Evolutionary conservation across 306 rosid species (phyloP).

Genomic region (Lupinus albus): DNA sequence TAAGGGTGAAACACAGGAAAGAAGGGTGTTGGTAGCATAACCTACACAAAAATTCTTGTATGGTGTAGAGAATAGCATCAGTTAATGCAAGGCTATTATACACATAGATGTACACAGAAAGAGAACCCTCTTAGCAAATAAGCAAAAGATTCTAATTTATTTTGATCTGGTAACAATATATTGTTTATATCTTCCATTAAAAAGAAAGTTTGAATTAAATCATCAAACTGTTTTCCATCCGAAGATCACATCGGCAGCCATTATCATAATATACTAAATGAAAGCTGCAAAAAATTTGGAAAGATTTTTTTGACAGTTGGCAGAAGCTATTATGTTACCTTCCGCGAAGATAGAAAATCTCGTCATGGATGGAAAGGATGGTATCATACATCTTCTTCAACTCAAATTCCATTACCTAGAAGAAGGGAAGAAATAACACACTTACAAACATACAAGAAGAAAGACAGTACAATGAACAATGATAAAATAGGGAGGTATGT

Average conservation of each 20-base stretch:
- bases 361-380: slow-evolving; percentile 76
- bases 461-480: too few relatives aligned
- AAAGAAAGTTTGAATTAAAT: slow-evolving; percentile 7
- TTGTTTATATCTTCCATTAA: slow-evolving; percentile 13
- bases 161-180: slow-evolving; percentile 1
- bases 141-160: slow-evolving; percentile 18
- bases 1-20: neutral
- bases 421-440: slow-evolving; percentile 34
- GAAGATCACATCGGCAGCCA: slow-evolving; percentile 8
- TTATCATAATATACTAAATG: slow-evolving; percentile 16
- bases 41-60: neutral
- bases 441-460: slow-evolving; percentile 25
- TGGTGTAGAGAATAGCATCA: neutral
- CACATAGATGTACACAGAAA: neutral
- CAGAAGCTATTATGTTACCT: slow-evolving; percentile 54
- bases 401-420: slow-evolving; percentile 83
- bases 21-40: neutral
- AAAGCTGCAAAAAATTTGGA: neutral
- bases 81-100: slow-evolving; percentile 14
- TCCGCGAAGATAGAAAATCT: slow-evolving; percentile 96
- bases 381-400: slow-evolving; percentile 74
- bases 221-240: slow-evolving; percentile 14
- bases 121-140: neutral
- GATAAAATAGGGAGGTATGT: too few relatives aligned
- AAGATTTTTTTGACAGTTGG: neutral